Base-by-base conservation (phyloP, 1,284 basidiomycete species). In the Ceratobasidium sp. region DNA sequence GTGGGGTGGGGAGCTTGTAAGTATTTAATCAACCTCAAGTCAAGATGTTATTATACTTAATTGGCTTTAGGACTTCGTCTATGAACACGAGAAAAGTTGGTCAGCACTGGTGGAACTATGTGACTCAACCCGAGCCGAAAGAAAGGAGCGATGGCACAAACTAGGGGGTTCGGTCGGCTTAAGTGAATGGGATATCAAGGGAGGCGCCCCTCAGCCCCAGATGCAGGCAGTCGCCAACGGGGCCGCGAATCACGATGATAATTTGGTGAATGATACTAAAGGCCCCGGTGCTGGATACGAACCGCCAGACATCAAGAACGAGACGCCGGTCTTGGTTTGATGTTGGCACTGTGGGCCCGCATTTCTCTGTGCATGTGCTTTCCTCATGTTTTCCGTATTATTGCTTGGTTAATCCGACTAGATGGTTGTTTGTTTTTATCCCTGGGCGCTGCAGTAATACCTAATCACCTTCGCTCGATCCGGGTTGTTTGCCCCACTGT, bases 71-170 rank as follows among this genome's bases (percentile, higher is more conserved):
- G 80, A 86, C 20, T 90, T 92, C 72, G 83, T 85, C 69, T 93
- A 91, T 74, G 81, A 83, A 0, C 91, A 93, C 74, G 85, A 85
- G 34, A 82, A 84, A 71, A 94, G 92, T 76, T 93, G 92, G 90
- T 83, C 84, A 0, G 82, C 83, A 20, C 80, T 94, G 29, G 77
- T 90, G 1, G 75, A 79, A 68, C 78, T 88, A 74, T 85, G 85
- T 71, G 81, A 85, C 13, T 80, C 84, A 69, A 81, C 85, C 54
- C 80, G 81, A 54, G 78, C 81, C 50, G 76, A 72, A 43, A 85
- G 87, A 82, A 78, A 84, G 72, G 80, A 82, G 65, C 82, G 82
- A 31, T 94, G 91, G 91, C 81, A 80, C 57, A 78, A 79, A 57
- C 77, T 88, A 10, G 91, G 91, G 1, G 90, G 82, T 1, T 82